phyloP scores from a whole-genome alignment of 148 eudicot genomes.

The Rhododendron williamsianum region DNA sequence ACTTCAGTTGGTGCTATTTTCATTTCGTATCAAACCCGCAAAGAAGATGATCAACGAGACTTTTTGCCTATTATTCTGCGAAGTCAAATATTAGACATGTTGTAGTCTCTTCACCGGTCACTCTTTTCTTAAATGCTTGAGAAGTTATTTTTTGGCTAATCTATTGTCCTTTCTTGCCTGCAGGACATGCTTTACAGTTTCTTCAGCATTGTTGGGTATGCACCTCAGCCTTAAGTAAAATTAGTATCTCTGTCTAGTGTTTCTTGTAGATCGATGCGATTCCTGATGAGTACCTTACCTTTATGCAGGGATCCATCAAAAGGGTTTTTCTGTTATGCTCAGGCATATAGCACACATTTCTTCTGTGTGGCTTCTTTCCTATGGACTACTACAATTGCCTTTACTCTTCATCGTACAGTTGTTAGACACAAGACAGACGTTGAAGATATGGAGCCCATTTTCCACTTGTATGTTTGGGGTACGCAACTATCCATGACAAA shows the following conservation, averaged over 20 bases:
- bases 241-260: slow-evolving; percentile 3
- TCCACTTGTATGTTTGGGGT: slow-evolving; percentile 99
- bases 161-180: slow-evolving; percentile 15
- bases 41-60: background rate
- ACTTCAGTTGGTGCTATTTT: background rate
- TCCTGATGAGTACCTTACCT: slow-evolving; percentile 16
- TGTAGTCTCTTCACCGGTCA: background rate
- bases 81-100: background rate
- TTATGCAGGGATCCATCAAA: slow-evolving; percentile 88
- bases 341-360: slow-evolving; percentile 94
- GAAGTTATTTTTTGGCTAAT: background rate
- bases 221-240: slow-evolving; percentile 10
- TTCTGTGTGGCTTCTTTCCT: slow-evolving; percentile 92
- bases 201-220: slow-evolving; percentile 91
- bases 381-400: slow-evolving; percentile 98
- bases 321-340: slow-evolving; percentile 92
- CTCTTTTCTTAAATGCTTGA: background rate
- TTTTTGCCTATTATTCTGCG: background rate
- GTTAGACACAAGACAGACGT: slow-evolving; percentile 95
- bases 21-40: background rate
- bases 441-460: slow-evolving; percentile 93
- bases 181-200: slow-evolving; percentile 99
- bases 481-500: slow-evolving; percentile 19
- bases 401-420: slow-evolving; percentile 96
- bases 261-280: slow-evolving; percentile 5